A percentile compares a stretch with the other conserved stretches of the same genome.
Conservation (phyloP, 345 rosid species). For the Lepidium sativum region DNA sequence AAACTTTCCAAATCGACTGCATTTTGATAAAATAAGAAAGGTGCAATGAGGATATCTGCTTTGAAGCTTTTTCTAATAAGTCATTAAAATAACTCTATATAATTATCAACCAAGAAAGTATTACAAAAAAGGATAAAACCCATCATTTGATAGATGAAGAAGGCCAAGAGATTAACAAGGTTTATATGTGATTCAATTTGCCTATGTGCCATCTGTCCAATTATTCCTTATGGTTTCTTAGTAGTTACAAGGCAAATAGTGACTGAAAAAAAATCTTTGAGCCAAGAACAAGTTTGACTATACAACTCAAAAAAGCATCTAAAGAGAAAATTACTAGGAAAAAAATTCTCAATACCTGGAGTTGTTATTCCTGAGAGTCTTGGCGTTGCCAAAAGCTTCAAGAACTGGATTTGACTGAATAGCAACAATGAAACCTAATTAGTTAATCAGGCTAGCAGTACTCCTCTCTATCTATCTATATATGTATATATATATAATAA, state of each 20-base stretch:
- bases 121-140: neutral
- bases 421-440: conserved; percentile 21
- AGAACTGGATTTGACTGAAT: conserved; percentile 99
- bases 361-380: conserved; percentile 96
- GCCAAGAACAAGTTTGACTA: conserved; percentile 4
- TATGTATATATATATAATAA: neutral
- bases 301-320: neutral
- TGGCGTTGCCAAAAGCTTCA: conserved; percentile 99
- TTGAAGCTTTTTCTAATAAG: neutral
- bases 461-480: neutral
- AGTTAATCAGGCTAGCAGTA: conserved; percentile 20
- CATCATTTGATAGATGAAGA: neutral
- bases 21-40: conserved; percentile 17
- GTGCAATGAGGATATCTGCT: neutral
- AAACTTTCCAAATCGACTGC: conserved; percentile 99
- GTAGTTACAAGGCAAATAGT: neutral
- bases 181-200: neutral
- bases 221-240: neutral
- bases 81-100: neutral
- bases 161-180: conserved; percentile 1
- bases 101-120: neutral
- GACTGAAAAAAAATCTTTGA: neutral
- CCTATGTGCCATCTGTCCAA: neutral
- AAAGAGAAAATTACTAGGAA: neutral
- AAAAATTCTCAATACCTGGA: conserved; percentile 55